phyloP scores from a whole-genome alignment of 495 filamentous ascomycete genomes.

The Trypethelium eluteriae region DNA sequence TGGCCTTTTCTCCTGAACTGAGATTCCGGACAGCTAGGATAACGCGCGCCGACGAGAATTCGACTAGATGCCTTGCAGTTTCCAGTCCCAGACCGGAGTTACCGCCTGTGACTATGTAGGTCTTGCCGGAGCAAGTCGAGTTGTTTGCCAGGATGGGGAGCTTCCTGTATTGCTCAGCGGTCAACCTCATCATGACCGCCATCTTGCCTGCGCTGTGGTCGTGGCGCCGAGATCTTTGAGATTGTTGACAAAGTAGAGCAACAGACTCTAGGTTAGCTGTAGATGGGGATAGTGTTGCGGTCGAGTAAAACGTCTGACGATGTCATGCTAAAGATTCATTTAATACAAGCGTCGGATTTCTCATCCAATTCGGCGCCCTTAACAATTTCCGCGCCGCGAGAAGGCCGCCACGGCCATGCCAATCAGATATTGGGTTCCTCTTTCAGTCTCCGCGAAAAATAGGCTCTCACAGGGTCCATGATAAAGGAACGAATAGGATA shows the following conservation, averaged over 20 bases:
- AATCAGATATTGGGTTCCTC: slow-evolving; percentile 8
- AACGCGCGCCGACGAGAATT: slow-evolving; percentile 28
- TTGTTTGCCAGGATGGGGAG: not conserved
- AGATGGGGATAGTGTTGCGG: not conserved
- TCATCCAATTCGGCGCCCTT: not conserved
- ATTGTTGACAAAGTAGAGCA: not conserved
- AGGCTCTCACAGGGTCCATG: not conserved
- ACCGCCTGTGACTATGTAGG: slow-evolving; percentile 34
- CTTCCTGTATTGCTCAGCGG: slow-evolving; percentile 1
- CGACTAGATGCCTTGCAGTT: slow-evolving; percentile 32
- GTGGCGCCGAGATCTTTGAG: slow-evolving; percentile 3
- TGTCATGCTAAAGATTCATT: not conserved
- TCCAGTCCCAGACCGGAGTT: slow-evolving; percentile 35
- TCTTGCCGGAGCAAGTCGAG: slow-evolving; percentile 31
- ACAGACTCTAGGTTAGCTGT: not conserved
- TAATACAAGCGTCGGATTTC: slow-evolving; percentile 2
- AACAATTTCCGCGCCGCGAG: not conserved
- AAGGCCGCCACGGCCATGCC: not conserved
- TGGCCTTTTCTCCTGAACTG: slow-evolving; percentile 42
- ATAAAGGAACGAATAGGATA: not conserved
- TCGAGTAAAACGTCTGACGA: not conserved
- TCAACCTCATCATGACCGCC: slow-evolving; percentile 1
- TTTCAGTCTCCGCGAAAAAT: not conserved
- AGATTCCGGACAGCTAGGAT: slow-evolving; percentile 34
- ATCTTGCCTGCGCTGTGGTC: slow-evolving; percentile 6